Evolutionary conservation across 129 eudicot species (phyloP), one percentile per base, ranked within the genome.

Genomic region (Gnaphalium uliginosum): DNA sequence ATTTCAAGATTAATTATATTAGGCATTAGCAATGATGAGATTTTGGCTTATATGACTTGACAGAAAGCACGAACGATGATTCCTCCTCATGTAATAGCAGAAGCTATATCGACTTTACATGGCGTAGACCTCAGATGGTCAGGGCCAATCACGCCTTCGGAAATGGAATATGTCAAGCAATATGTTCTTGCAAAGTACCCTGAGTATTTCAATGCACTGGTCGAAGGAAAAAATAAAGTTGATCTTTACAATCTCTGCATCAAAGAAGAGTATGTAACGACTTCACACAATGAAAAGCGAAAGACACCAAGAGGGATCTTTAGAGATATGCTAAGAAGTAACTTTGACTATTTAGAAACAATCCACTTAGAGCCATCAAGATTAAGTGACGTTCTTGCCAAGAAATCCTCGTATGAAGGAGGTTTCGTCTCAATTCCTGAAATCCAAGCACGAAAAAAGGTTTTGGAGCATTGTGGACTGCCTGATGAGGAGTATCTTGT

Each of bases 71-170:
- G 6, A 13, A 43, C 18, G 4, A 43, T 1, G 18, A 46, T 46
- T 13, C 53, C n/a, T 46, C 5, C 53, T 14, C 53, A 46, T 3
- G 18, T 46, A 46, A 46, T 46, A 46, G 53, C 53, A 13, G 53
- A 46, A 46, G 53, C 53, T 46, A 87, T 87, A 72, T 81, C 86
- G 15, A 84, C 87, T 26, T 83, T 79, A 24, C 87, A 76, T 23
- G 85, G 79, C 22, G 74, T 84, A n/a, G 88, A 82, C 74, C 85
- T 87, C 48, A 76, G 92, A 79, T 87, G 92, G 92, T 87, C 92
- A 14, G 86, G 92, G 15, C 89, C 88, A 0, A 84, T 79, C 66
- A 87, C 91, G 7, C 88, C 86, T 2, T 75, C 91, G 6, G 91
- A 87, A 82, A 87, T 79, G 92, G 84, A 84, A 66, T 87, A 87